A percentile compares a stretch with the other conserved stretches of the same genome.
phyloP scores from a whole-genome alignment of 495 filamentous ascomycete species.

The Friedmanniomyces simplex region DNA sequence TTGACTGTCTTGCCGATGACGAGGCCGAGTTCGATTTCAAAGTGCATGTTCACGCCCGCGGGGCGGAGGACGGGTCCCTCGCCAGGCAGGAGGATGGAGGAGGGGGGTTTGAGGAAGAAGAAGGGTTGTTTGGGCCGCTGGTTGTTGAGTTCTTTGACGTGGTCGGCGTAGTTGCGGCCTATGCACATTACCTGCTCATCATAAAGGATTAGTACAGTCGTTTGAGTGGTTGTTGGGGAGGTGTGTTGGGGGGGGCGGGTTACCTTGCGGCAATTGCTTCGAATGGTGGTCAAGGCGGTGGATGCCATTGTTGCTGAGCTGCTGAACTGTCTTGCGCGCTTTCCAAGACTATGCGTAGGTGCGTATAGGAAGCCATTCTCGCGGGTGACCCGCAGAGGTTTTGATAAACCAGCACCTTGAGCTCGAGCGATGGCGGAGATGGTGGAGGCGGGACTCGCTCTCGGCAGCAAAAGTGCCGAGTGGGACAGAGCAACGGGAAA shows the following conservation, averaged over 20 bases:
- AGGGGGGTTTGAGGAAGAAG: conserved; percentile 94
- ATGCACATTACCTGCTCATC: conserved; percentile 73
- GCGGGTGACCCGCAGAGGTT: background rate
- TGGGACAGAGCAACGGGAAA: background rate
- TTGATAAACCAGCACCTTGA: background rate
- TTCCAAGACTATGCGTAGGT: background rate
- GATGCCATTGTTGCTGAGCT: background rate
- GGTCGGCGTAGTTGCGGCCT: conserved; percentile 84
- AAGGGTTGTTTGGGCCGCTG: conserved; percentile 80
- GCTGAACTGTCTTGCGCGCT: background rate
- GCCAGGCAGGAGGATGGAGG: conserved; percentile 66
- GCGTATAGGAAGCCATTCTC: background rate
- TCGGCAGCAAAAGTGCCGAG: background rate
- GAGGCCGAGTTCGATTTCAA: conserved; percentile 88
- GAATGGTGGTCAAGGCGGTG: conserved; percentile 8
- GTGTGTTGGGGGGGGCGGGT: background rate
- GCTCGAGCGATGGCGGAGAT: conserved; percentile 2
- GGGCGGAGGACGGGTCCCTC: conserved; percentile 77
- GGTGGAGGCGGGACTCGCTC: background rate
- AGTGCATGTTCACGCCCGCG: conserved; percentile 72
- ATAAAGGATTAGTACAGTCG: background rate
- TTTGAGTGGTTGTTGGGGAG: background rate
- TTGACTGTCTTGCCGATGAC: conserved; percentile 69
- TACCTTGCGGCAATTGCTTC: conserved; percentile 20
- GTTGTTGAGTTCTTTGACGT: conserved; percentile 86